These are phyloP conservation scores for Spirogloea muscicola DNA, from an alignment of 139 green algal genomes.

Conservation along the genomic window DNA sequence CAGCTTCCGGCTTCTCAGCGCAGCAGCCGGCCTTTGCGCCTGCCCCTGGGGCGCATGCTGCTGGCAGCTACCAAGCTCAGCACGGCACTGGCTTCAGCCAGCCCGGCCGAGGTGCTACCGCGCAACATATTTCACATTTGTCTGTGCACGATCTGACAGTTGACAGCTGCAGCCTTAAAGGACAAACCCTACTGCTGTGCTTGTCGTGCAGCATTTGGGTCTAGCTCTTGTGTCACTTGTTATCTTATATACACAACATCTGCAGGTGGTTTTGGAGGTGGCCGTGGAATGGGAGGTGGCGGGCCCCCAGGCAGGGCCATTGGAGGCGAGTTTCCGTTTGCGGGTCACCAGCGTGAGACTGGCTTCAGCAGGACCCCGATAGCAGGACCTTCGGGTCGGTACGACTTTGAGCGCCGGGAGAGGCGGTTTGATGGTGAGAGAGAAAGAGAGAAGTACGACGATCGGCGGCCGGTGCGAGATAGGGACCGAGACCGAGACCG, in stretches of 20 bases:
- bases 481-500: slow-evolving; percentile 15
- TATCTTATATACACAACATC: not conserved
- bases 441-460: not conserved
- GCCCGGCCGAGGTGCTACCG: not conserved
- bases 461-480: not conserved
- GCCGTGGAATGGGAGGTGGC: slow-evolving; percentile 1
- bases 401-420: not conserved
- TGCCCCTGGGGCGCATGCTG: no score
- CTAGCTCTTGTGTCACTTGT: not conserved
- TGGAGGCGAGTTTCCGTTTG: not conserved
- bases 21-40: no score
- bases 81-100: no score
- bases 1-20: no score
- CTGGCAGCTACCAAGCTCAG: no score
- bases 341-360: not conserved
- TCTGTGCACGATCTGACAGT: not conserved
- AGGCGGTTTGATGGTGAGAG: slow-evolving; percentile 2
- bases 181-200: not conserved
- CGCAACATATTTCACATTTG: not conserved
- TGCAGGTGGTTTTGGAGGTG: not conserved
- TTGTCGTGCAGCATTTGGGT: not conserved
- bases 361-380: not conserved
- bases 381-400: not conserved
- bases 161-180: not conserved
- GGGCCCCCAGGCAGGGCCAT: not conserved